Conservation (phyloP, 1,139 yeast genomes). For the Hyphopichia fennica region DNA sequence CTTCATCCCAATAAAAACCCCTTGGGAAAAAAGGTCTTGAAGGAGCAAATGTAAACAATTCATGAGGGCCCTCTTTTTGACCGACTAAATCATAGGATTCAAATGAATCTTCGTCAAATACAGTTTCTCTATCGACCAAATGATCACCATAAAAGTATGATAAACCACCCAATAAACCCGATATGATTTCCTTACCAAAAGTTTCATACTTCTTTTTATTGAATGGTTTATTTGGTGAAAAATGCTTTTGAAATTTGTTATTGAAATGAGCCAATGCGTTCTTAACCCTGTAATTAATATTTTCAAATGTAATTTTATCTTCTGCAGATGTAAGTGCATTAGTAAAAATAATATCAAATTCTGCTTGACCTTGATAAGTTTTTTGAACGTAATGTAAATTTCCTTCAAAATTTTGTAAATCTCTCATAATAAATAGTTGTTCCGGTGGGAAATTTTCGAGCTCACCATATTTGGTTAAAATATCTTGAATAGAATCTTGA, state of each 20-base stretch:
- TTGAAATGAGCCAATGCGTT: conserved; percentile 45
- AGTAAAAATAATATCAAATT: conserved; percentile 69
- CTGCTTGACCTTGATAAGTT: conserved; percentile 70
- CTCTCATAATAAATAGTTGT: conserved; percentile 57
- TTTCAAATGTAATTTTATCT: conserved; percentile 42
- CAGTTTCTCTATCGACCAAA: conserved; percentile 72
- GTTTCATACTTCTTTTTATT: conserved; percentile 39
- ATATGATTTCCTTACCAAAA: conserved; percentile 77
- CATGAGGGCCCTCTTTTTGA: conserved; percentile 61
- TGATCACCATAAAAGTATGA: conserved; percentile 90
- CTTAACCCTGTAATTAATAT: conserved; percentile 41
- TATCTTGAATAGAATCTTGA: conserved; percentile 62
- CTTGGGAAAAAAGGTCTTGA: conserved; percentile 94
- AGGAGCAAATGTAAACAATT: conserved; percentile 82
- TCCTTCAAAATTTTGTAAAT: conserved; percentile 64
- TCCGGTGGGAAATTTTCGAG: conserved; percentile 41
- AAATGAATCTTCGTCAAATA: conserved; percentile 64
- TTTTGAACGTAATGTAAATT: conserved; percentile 80
- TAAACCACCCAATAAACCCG: conserved; percentile 86
- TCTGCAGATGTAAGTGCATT: conserved; percentile 40
- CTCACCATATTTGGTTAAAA: conserved; percentile 37
- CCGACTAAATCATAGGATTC: conserved; percentile 56
- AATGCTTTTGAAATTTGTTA: conserved; percentile 53
- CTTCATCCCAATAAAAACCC: conserved; percentile 99
- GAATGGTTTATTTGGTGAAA: conserved; percentile 60